Base-by-base conservation (phyloP, 176 grass and related monocot species). In the Oryza meyeriana region DNA sequence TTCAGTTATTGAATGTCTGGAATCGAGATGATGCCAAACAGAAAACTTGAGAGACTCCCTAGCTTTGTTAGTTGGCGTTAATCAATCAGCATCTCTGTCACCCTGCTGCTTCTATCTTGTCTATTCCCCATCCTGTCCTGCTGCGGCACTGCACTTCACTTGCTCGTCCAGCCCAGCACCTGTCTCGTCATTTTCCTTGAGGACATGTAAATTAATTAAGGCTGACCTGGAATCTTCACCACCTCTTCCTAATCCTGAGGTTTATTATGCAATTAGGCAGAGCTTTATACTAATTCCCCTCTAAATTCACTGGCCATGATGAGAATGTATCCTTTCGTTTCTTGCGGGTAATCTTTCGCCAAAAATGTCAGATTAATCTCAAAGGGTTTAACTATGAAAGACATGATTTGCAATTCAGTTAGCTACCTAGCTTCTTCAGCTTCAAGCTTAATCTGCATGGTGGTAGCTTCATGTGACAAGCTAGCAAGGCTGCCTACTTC, bases 11-110 rank as follows among this genome's bases (percentile, higher is more conserved):
- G 50, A 55, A 55, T 55, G n/a, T 55, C 50, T 8, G 50, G 50
- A 22, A 55, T n/a, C 18, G 75, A 75, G 85, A 27, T 28, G 64
- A 28, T 42, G 71, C 44, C 70, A 75, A 69, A 81, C 55, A 81
- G 4, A 74, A 74, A 74, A 28, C 29, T 48, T 18, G 20, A 67
- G 33, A 57, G 25, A 33, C 70, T 77, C 11, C 45, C 17, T 48
- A 4, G 45, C 4, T 45, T 13, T 12, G 13, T 45, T n/a, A n/a
- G 14, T 3, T 14, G 17, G 45, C 45, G 14, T 48, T 48, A 48
- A 61, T 33, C 61, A 31, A 30, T 28, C 36, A 58, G 1, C 12
- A 25, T 9, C 6, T 32, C 31, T 35, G 35, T 8, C 17, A 4
- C 14, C 26, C 9, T n/a, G 22, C 35, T 61, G 20, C 34, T 42